These are phyloP conservation scores for Leccinellum luteum DNA, from an alignment of 768 basidiomycete genomes.

Conservation along the genomic window DNA sequence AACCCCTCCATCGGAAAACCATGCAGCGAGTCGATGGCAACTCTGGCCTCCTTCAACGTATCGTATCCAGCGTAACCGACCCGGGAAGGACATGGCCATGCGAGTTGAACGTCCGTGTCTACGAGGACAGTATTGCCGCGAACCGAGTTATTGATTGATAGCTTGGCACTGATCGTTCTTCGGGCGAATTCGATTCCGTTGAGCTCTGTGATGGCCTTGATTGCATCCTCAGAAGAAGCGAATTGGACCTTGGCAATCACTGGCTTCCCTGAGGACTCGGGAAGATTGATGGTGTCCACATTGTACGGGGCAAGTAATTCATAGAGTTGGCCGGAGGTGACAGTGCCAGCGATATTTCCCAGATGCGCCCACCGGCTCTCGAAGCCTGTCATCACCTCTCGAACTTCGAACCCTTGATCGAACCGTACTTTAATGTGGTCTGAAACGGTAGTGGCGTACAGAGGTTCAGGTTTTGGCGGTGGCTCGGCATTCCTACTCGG, in stretches of 20 bases:
- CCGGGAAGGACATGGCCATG: slow-evolving; percentile 57
- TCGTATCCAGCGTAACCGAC: slow-evolving; percentile 65
- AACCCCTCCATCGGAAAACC: slow-evolving; percentile 37
- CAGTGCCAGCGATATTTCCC: slow-evolving; percentile 43
- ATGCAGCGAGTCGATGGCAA: slow-evolving; percentile 46
- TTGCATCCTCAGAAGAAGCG: slow-evolving; percentile 46
- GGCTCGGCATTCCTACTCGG: slow-evolving; percentile 1
- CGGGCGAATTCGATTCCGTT: slow-evolving; percentile 45
- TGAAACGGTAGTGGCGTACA: slow-evolving; percentile 39
- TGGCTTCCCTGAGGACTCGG: slow-evolving; percentile 24
- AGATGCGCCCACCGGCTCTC: slow-evolving; percentile 64
- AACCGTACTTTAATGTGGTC: slow-evolving; percentile 57
- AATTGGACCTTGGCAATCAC: slow-evolving; percentile 46
- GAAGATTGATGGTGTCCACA: slow-evolving; percentile 39
- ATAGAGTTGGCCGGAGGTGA: slow-evolving; percentile 35
- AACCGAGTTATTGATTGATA: slow-evolving; percentile 41
- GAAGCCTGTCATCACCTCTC: slow-evolving; percentile 59
- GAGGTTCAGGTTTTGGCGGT: slow-evolving; percentile 13
- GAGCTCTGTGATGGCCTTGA: slow-evolving; percentile 48
- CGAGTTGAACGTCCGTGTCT: slow-evolving; percentile 55
- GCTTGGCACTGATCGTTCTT: slow-evolving; percentile 40
- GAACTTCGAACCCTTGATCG: slow-evolving; percentile 58
- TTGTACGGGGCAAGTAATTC: slow-evolving; percentile 42
- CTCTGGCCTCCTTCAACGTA: slow-evolving; percentile 44
- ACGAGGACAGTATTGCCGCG: slow-evolving; percentile 39